These are phyloP conservation scores for Xylariaceae sp. DNA, from an alignment of 2,329 filamentous ascomycete species.

Conservation along the genomic window DNA sequence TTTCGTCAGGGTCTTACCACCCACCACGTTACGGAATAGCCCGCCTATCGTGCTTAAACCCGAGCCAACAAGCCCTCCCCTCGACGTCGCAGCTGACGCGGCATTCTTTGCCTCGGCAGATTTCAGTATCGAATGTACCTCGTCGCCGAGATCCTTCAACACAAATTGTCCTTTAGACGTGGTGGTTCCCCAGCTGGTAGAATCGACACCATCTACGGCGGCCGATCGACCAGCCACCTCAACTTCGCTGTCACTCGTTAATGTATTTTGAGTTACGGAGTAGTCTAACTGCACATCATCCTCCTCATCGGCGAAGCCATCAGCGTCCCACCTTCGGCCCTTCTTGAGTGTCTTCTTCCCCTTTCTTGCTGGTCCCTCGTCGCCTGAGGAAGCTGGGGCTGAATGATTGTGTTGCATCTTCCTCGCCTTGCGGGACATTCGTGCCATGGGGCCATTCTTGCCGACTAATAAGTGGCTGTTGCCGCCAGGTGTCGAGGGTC, in stretches of 20 bases:
- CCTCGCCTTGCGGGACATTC: conserved; percentile 80
- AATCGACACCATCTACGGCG: conserved; percentile 75
- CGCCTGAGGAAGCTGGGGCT: conserved; percentile 77
- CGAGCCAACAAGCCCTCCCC: conserved; percentile 74
- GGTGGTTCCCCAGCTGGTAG: conserved; percentile 82
- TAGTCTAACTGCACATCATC: conserved; percentile 85
- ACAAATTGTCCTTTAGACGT: conserved; percentile 92
- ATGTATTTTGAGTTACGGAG: conserved; percentile 65
- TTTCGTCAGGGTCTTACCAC: conserved; percentile 89
- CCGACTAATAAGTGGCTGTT: conserved; percentile 71
- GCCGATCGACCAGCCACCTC: conserved; percentile 58
- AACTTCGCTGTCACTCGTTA: conserved; percentile 59
- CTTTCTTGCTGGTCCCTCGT: conserved; percentile 71
- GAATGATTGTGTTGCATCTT: conserved; percentile 70
- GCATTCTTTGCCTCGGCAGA: conserved; percentile 72
- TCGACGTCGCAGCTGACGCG: conserved; percentile 51
- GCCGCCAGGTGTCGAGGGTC: conserved; percentile 74
- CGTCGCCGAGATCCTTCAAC: conserved; percentile 88
- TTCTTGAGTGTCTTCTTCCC: conserved; percentile 74
- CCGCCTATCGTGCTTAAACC: conserved; percentile 83
- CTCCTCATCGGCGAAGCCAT: conserved; percentile 85
- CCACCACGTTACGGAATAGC: conserved; percentile 92
- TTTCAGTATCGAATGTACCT: conserved; percentile 88
- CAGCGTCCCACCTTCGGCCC: conserved; percentile 89
- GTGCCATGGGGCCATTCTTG: conserved; percentile 75